These are phyloP conservation scores for Nitzschia sp. DNA, from an alignment of 108 stramenopile genomes.

Conservation along the genomic window DNA sequence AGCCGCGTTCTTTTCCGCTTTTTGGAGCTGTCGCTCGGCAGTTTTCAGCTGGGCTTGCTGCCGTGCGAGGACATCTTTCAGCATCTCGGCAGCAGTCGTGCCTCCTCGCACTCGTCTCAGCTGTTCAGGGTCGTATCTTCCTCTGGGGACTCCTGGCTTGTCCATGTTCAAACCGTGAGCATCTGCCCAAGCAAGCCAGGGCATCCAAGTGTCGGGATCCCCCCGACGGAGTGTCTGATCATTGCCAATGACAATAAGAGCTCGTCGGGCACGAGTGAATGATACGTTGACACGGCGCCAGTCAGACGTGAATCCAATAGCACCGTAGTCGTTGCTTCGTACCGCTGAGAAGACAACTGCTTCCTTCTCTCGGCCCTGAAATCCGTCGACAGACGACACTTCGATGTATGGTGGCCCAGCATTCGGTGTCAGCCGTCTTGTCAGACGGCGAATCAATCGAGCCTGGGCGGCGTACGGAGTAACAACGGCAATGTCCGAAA, in stretches of 20 bases:
- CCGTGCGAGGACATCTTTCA: conserved; percentile 85
- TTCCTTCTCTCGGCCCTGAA: conserved; percentile 99
- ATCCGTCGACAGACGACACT: conserved; percentile 97
- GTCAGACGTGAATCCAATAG: conserved; percentile 97
- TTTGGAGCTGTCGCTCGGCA: conserved; percentile 72
- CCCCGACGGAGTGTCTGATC: conserved; percentile 86
- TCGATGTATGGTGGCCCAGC: conserved; percentile 83
- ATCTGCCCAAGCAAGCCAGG: conserved; percentile 91
- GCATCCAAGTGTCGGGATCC: conserved; percentile 88
- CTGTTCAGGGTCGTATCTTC: conserved; percentile 89
- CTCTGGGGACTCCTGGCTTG: conserved; percentile 83
- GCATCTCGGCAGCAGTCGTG: conserved; percentile 92
- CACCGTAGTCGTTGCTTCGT: conserved; percentile 89
- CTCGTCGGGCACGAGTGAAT: conserved; percentile 96
- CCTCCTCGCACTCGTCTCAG: conserved; percentile 91
- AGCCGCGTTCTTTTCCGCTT: conserved; percentile 82
- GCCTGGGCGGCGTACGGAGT: conserved; percentile 99
- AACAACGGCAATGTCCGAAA: conserved; percentile 95
- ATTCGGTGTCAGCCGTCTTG: conserved; percentile 60
- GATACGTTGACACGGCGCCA: conserved; percentile 98
- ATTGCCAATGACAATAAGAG: conserved; percentile 91
- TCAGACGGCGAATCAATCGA: conserved; percentile 82
- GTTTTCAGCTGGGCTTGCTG: conserved; percentile 89
- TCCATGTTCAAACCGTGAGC: conserved; percentile 91
- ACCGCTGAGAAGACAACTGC: conserved; percentile 98